Evolutionary conservation across 768 basidiomycete genomes (phyloP).

Genomic region (Suillus subluteus): DNA sequence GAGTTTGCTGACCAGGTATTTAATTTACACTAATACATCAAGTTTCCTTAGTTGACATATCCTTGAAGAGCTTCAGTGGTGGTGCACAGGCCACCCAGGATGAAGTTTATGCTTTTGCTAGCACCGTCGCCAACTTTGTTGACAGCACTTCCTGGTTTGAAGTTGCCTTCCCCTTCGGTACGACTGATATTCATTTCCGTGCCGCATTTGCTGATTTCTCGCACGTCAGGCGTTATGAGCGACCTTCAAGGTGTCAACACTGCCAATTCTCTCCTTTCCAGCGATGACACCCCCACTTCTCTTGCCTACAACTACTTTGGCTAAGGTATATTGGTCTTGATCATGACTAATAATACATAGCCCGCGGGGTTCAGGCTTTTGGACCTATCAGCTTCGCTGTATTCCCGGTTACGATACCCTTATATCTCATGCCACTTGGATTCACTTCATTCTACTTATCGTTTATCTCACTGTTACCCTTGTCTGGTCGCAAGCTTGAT

Average conservation of each 20-base stretch:
- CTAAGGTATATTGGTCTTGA: conserved; percentile 13
- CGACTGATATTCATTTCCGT: conserved; percentile 18
- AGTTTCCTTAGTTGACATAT: conserved; percentile 7
- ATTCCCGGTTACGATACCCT: conserved; percentile 8
- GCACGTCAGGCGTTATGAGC: conserved; percentile 53
- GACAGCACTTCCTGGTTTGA: conserved; percentile 42
- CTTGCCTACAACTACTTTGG: conserved; percentile 58
- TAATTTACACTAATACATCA: background rate
- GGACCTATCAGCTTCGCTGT: conserved; percentile 11
- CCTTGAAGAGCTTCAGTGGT: conserved; percentile 55
- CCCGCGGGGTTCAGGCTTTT: conserved; percentile 8
- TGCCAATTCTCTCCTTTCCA: conserved; percentile 53
- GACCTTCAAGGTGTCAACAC: conserved; percentile 60
- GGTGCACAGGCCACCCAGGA: conserved; percentile 42
- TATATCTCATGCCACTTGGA: conserved; percentile 13
- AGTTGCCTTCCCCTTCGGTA: conserved; percentile 65
- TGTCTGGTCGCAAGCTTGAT: conserved; percentile 19
- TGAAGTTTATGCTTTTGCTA: conserved; percentile 55
- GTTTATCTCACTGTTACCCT: conserved; percentile 11
- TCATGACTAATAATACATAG: background rate
- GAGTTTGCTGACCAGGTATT: conserved; percentile 73
- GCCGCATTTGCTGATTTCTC: conserved; percentile 13
- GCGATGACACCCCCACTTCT: conserved; percentile 48
- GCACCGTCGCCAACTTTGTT: conserved; percentile 46
- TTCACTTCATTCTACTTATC: conserved; percentile 25